Evolutionary conservation across 2,329 filamentous ascomycete species (phyloP), one percentile per base, ranked within the genome.

Genomic region (Capronia epimyces): DNA sequence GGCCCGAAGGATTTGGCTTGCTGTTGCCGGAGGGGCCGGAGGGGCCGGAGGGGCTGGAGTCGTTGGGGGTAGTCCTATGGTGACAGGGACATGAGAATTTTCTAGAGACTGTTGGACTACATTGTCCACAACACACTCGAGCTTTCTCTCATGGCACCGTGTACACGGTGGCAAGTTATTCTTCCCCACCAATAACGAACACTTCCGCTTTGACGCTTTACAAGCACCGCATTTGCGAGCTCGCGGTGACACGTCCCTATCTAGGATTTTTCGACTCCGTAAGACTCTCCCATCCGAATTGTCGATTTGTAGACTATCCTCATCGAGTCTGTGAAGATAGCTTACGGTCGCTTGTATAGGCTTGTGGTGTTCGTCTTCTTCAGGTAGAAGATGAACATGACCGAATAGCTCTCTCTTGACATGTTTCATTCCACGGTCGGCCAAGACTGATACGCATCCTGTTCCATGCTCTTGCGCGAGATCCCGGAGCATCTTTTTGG

Each of bases 261-360:
- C 21, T 20, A 15, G 8, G 8, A 42, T 25, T 15, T 22, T 42
- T 4, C 22, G 13, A 18, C 25, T 54, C 2, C 52, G 32, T 8
- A 54, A 36, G 3, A 22, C 46, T 22, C 52, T 34, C 13, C 52
- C 46, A 25, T 47, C 42, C 20, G 43, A 31, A 10, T 46, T 52
- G 25, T 51, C 47, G 29, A 58, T 47, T 41, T 43, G 39, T 12
- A 43, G 36, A 22, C 43, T 43, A 16, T 55, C 52, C 31, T 56
- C 40, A 39, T 56, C 53, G 44, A 10, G 13, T 43, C 29, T 49
- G 39, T 9, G 53, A 20, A 31, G 36, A 49, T 12, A 22, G 34
- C 21, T 41, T 15, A 3, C 3, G 6, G 16, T 5, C 6, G 16
- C 32, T 10, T 22, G 24, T 16, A 3, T 15, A 10, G 34, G 25